These are phyloP conservation scores for Plasmodium blacklocki DNA, from an alignment of 169 alveolate species.

Conservation along the genomic window DNA sequence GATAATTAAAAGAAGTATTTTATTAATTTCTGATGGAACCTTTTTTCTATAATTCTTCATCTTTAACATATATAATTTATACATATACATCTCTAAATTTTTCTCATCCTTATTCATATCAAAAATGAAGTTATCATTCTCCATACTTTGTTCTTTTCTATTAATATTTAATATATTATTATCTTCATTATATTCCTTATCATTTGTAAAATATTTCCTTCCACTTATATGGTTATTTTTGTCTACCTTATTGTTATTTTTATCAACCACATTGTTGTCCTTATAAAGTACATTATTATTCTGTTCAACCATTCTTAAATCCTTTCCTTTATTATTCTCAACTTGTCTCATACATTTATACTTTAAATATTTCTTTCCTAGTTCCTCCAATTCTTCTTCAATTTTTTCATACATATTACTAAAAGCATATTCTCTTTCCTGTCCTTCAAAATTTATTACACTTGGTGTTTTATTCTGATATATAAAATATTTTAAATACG, in stretches of 20 bases:
- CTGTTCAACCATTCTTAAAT: neutral
- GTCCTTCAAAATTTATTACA: neutral
- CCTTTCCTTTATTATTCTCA: neutral
- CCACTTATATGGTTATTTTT: too few relatives aligned
- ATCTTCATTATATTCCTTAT: neutral
- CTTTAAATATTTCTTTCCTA: slow-evolving; percentile 18
- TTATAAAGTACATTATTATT: neutral
- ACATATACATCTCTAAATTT: slow-evolving; percentile 73
- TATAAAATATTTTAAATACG: slow-evolving; percentile 8
- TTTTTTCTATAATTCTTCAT: slow-evolving; percentile 71
- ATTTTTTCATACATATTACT: slow-evolving; percentile 33
- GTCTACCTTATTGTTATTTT: too few relatives aligned
- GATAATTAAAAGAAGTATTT: slow-evolving; percentile 50
- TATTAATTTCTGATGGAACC: slow-evolving; percentile 18
- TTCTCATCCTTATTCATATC: neutral
- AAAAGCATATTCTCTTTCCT: neutral
- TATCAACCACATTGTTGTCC: too few relatives aligned
- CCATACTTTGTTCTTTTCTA: neutral
- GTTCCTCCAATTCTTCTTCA: slow-evolving; percentile 4
- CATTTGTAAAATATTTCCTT: too few relatives aligned
- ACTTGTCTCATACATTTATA: neutral
- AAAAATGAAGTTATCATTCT: neutral
- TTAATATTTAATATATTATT: neutral
- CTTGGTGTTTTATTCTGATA: neutral
- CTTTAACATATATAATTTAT: slow-evolving; percentile 56